Conservation (phyloP, 73 alveolate genomes). For the Uronychia setigera region DNA sequence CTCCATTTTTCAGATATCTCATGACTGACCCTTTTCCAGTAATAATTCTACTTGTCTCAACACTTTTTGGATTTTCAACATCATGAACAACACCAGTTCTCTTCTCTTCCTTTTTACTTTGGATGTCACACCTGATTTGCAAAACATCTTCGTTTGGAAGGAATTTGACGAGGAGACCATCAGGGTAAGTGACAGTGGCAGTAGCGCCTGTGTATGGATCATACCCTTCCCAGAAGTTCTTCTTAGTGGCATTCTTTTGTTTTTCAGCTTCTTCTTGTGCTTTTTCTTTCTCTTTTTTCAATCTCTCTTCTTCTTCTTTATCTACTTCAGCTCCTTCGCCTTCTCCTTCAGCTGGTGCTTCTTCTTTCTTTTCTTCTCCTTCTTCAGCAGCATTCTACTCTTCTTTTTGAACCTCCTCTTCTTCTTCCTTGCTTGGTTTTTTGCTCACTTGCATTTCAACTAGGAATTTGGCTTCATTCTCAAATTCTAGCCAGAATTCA, state of each 20-base stretch:
- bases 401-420: background rate
- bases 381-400: background rate
- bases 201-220: conserved; percentile 50
- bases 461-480: conserved; percentile 70
- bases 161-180: conserved; percentile 83
- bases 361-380: conserved; percentile 4
- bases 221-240: conserved; percentile 21
- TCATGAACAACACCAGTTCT: conserved; percentile 15
- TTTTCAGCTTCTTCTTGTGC: conserved; percentile 56
- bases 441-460: conserved; percentile 71
- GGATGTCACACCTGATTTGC: conserved; percentile 40
- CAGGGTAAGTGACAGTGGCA: conserved; percentile 72
- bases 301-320: background rate
- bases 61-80: conserved; percentile 33
- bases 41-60: conserved; percentile 81
- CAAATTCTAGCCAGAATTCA: conserved; percentile 86
- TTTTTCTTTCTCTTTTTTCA: background rate
- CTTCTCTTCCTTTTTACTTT: background rate
- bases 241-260: conserved; percentile 1
- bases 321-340: conserved; percentile 6
- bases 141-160: conserved; percentile 82
- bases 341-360: conserved; percentile 3
- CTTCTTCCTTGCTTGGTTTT: conserved; percentile 55
- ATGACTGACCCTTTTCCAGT: conserved; percentile 80
- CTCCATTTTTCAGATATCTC: conserved; percentile 73